These are phyloP conservation scores for Termitomyces sp. DNA, from an alignment of 768 basidiomycete genomes.

Conservation along the genomic window DNA sequence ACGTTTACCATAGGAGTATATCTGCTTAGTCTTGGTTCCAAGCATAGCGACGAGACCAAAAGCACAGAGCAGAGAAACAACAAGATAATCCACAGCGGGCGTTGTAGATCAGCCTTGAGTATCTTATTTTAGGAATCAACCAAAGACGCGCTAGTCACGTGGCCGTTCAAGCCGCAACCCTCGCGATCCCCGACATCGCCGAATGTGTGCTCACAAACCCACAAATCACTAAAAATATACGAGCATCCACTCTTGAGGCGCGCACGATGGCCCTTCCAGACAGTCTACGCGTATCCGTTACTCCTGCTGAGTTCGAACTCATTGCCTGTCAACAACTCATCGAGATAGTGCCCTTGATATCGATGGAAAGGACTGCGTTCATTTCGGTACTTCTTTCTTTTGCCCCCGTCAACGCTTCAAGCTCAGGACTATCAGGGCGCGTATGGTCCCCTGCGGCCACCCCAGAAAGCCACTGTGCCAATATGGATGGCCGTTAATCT, in stretches of 20 bases:
- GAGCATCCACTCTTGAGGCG: not conserved
- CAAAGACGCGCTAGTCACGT: slow-evolving; percentile 26
- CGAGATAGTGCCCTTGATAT: slow-evolving; percentile 83
- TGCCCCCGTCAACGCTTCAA: slow-evolving; percentile 9
- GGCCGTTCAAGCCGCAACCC: slow-evolving; percentile 13
- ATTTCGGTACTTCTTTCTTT: slow-evolving; percentile 62
- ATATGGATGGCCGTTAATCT: slow-evolving; percentile 95
- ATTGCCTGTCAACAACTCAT: slow-evolving; percentile 82
- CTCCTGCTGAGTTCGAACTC: slow-evolving; percentile 84
- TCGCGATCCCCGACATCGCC: no score
- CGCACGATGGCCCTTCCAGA: slow-evolving; percentile 71
- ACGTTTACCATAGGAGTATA: slow-evolving; percentile 63
- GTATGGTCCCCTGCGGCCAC: slow-evolving; percentile 91
- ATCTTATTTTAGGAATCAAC: slow-evolving; percentile 20
- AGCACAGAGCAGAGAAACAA: slow-evolving; percentile 11
- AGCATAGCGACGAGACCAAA: slow-evolving; percentile 39
- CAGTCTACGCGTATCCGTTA: slow-evolving; percentile 64
- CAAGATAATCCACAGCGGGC: not conserved
- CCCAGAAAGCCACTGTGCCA: slow-evolving; percentile 80
- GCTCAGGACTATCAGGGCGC: slow-evolving; percentile 58
- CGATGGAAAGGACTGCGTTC: slow-evolving; percentile 89
- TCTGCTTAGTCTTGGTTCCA: slow-evolving; percentile 58
- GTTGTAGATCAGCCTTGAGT: not conserved
- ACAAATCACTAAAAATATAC: not conserved
- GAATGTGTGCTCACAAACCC: not conserved